Base-by-base conservation (phyloP, 108 stramenopile species). In the Cylindrotheca fusiformis region DNA sequence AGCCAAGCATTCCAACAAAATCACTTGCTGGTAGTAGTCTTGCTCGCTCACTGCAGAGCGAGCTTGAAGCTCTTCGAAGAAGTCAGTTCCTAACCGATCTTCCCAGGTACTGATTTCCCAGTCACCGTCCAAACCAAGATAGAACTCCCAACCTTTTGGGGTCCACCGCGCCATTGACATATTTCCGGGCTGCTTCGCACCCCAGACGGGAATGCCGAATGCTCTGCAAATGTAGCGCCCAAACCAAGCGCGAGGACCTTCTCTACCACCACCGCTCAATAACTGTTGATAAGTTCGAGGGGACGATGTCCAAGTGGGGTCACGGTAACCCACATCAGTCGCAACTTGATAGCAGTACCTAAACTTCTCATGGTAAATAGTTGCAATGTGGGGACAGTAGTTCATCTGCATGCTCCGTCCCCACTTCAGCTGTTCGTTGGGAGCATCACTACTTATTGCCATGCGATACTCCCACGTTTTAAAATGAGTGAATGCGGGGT, bases 181-280 rank as follows among this genome's bases (percentile, higher is more conserved):
- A 60, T 80, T 76, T 22, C 75, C 67, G 19, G 74, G 69, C 32
- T 80, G 79, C 23, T 75, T 71, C 32, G 63, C 48, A 22, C 79
- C 79, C 79, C 79, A 80, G 3, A 66, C 71, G 8, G 79, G 79
- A n/a, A 80, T 66, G 2, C 79, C 79, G 62, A 80, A 80, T n/a
- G 79, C 71, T 30, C 67, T 56, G 32, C 63, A 65, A 45, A 77
- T 66, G 29, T 68, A 76, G 3, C 79, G 66, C 5, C 71, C 79
- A 55, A 73, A 80, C 79, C 79, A 80, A 10, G 79, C 75, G 1
- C 79, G 71, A 20, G 79, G 79, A 21, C 79, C 79, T 27, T 75
- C 75, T 29, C 53, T 24, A 28, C 79, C 74, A 10, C 74, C 80
- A 17, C 80, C 76, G 52, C 72, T 74, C 56, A 81, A 30, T 3